Evolutionary conservation across 805 yeast species (phyloP), one percentile per base, ranked within the genome.

Genomic region (Maudiozyma saulgeensis): DNA sequence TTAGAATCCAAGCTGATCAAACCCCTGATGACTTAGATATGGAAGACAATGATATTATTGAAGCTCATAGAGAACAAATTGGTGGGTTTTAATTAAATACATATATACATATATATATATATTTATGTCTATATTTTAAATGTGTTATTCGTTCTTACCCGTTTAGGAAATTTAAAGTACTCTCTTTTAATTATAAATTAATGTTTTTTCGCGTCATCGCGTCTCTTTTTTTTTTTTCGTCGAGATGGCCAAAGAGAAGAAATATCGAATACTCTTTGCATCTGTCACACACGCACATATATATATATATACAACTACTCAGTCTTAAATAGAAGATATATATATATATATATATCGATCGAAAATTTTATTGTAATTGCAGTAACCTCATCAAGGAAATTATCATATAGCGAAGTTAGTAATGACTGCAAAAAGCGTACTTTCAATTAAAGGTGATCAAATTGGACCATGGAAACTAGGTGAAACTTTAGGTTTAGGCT

Each of bases 391-490:
- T 21, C 23, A 21, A 21, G 23, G 23, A 21, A 21, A 21, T 21
- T 21, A 21, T 21, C 23, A 21, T 21, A 21, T 21, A 21, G 4
- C 23, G 23, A 21, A 21, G 23, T 21, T 21, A 21, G 23, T 21
- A 7, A 40, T 49, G 32, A 44, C 50, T 6, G 51, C 46, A 16
- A 53, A 53, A 12, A 43, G 47, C 21, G 47, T 47, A 32, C 59
- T 62, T 16, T 55, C 63, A 41, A 51, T 64, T 18, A 62, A 80
- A 56, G 82, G 65, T 47, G 63, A 66, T 53, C 61, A 56, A 44
- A 61, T 93, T 43, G 99, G 99, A 2, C 97, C 99, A 1, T 93
- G 99, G 99, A 86, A 88, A 63, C 72, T 93, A 37, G 98, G 98
- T 28, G 78, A 91, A 56, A 93, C 99, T 2, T 72, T 93, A 46